Conservation (phyloP, 2,329 filamentous ascomycete species). For the Beauveria sp. region DNA sequence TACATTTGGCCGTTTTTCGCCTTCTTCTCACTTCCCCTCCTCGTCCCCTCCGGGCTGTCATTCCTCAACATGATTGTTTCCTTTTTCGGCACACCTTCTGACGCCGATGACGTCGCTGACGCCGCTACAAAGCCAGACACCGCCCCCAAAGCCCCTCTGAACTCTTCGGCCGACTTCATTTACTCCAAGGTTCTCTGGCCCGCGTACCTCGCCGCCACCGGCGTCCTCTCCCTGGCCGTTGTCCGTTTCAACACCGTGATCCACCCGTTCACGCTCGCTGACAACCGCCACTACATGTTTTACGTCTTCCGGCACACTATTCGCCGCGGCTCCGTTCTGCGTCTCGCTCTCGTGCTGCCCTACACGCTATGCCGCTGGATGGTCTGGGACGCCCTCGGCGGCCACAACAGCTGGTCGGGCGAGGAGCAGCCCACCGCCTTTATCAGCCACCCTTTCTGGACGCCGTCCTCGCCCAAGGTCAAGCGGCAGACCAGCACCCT, state of each 20-base stretch:
- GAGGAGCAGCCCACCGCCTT: conserved; percentile 15
- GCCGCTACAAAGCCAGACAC: neutral
- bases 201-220: conserved; percentile 27
- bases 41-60: conserved; percentile 46
- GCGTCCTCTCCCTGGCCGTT: conserved; percentile 33
- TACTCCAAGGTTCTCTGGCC: conserved; percentile 28
- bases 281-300: conserved; percentile 96
- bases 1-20: conserved; percentile 88
- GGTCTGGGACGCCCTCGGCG: conserved; percentile 55
- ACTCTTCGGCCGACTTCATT: conserved; percentile 17
- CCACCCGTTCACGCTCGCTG: conserved; percentile 90
- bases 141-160: conserved; percentile 6
- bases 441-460: conserved; percentile 23
- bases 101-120: too few relatives aligned
- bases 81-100: neutral
- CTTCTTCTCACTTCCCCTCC: conserved; percentile 81
- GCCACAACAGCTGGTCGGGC: conserved; percentile 22
- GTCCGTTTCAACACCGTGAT: conserved; percentile 85
- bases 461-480: neutral
- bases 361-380: conserved; percentile 68
- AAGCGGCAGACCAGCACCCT: neutral
- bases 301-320: conserved; percentile 87
- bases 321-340: conserved; percentile 52
- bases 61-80: conserved; percentile 15
- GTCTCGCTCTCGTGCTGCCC: conserved; percentile 58